phyloP scores from a whole-genome alignment of 1,284 basidiomycete species.

The Testicularia cyperi region DNA sequence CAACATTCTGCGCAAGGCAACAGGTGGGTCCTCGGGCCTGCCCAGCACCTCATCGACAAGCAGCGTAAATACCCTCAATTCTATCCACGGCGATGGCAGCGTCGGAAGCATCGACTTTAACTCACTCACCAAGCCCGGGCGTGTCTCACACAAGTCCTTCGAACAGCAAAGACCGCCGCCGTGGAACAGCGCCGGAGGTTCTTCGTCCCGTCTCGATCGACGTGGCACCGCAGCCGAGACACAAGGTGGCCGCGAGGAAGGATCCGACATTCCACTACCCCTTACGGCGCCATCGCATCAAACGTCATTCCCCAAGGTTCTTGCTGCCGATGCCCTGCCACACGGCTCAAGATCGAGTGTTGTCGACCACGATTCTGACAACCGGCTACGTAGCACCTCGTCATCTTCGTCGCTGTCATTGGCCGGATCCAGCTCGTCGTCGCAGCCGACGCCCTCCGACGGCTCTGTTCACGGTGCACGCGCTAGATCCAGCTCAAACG shows the following conservation, averaged over 20 bases:
- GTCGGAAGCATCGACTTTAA: slow-evolving; percentile 19
- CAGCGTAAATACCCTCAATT: slow-evolving; percentile 3
- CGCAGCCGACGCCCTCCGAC: slow-evolving; percentile 3
- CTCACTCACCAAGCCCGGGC: slow-evolving; percentile 19
- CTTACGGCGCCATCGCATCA: not conserved
- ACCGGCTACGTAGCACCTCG: slow-evolving; percentile 18
- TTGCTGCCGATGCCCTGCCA: slow-evolving; percentile 6
- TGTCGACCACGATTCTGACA: too few species aligned
- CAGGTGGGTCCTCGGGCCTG: slow-evolving; percentile 19
- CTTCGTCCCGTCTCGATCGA: too few species aligned
- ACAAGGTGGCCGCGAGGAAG: slow-evolving; percentile 17
- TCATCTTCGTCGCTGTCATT: slow-evolving; percentile 29
- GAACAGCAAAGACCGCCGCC: slow-evolving; percentile 18
- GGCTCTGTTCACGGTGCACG: not conserved
- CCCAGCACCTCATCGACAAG: slow-evolving; percentile 6
- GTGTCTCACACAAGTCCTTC: slow-evolving; percentile 14
- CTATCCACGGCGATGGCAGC: not conserved
- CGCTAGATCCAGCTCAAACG: slow-evolving; percentile 18
- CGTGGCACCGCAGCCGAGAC: too few species aligned
- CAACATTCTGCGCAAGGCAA: slow-evolving; percentile 45
- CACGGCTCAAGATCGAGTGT: slow-evolving; percentile 5
- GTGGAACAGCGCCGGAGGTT: not conserved
- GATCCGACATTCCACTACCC: slow-evolving; percentile 2
- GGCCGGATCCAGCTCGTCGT: slow-evolving; percentile 3
- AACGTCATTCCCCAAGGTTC: not conserved